Percentiles rank a stretch among this genome's conserved stretches.
Conservation (phyloP, 495 filamentous ascomycete species). For the Penicillium pulvis region DNA sequence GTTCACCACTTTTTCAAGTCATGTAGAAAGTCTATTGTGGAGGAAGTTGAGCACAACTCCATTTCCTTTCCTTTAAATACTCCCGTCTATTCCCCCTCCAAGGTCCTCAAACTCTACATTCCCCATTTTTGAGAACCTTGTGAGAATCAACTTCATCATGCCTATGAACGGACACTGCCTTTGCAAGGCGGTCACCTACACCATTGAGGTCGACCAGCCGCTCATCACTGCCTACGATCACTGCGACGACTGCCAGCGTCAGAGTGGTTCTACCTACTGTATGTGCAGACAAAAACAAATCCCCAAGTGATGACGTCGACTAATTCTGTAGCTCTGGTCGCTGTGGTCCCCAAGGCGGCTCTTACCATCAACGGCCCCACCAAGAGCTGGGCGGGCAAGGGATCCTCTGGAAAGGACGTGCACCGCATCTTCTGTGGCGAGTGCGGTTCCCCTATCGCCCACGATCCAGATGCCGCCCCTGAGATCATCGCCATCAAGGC, state of each 20-base stretch:
- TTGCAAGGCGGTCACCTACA: constrained; percentile 69
- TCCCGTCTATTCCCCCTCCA: constrained; percentile 2
- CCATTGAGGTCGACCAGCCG: constrained; percentile 55
- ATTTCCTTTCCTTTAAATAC: constrained; percentile 33
- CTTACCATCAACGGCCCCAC: constrained; percentile 60
- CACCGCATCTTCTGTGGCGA: constrained; percentile 69
- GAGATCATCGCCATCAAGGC: constrained; percentile 71
- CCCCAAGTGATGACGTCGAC: not conserved
- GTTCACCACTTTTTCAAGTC: no score
- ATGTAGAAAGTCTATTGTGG: not conserved
- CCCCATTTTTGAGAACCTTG: constrained; percentile 10
- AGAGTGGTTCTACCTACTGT: constrained; percentile 71
- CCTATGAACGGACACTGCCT: constrained; percentile 69
- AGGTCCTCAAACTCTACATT: constrained; percentile 13
- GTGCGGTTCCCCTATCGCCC: constrained; percentile 69
- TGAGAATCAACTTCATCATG: constrained; percentile 48
- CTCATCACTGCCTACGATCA: constrained; percentile 65
- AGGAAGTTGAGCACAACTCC: not conserved
- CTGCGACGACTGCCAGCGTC: constrained; percentile 73
- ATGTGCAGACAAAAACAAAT: constrained; percentile 6
- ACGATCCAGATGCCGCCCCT: constrained; percentile 67
- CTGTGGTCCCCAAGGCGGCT: constrained; percentile 64
- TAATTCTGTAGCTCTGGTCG: constrained; percentile 56
- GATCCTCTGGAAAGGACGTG: constrained; percentile 58
- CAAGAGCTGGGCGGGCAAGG: constrained; percentile 61